Conservation (phyloP, 1,139 yeast species). For the Yamadazyma mexicana region DNA sequence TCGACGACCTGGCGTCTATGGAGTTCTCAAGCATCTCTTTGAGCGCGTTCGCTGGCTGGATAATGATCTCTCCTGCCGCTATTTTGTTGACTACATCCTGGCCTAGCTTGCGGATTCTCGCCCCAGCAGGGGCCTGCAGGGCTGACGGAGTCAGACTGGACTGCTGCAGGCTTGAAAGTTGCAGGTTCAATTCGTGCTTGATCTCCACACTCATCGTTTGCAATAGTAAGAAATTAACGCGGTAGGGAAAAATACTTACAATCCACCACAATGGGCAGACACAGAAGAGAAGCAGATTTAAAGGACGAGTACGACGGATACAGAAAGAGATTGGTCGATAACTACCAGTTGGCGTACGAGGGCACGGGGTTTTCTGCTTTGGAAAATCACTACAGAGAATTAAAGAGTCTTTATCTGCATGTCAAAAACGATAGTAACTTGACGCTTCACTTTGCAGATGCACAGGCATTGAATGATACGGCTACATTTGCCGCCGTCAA, state of each 20-base stretch:
- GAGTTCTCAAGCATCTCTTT: slow-evolving; percentile 59
- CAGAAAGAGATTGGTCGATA: slow-evolving; percentile 18
- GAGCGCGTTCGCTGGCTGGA: slow-evolving; percentile 82
- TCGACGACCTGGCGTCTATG: slow-evolving; percentile 50
- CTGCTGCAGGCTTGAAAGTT: too few relatives aligned
- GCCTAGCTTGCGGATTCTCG: slow-evolving; percentile 52
- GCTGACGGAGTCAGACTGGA: too few relatives aligned
- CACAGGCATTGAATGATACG: slow-evolving; percentile 42
- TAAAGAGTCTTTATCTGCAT: slow-evolving; percentile 23
- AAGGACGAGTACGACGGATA: slow-evolving; percentile 20
- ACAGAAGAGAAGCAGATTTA: slow-evolving; percentile 1
- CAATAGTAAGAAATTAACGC: too few relatives aligned
- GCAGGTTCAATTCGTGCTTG: too few relatives aligned
- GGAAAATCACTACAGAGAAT: slow-evolving; percentile 22
- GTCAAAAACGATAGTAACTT: slow-evolving; percentile 28
- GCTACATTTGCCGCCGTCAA: slow-evolving; percentile 48
- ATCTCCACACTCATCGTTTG: too few relatives aligned
- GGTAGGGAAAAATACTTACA: too few relatives aligned
- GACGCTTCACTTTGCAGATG: slow-evolving; percentile 26
- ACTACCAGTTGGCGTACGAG: slow-evolving; percentile 26
- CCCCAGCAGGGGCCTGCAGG: too few relatives aligned
- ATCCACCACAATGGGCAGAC: slow-evolving; percentile 4
- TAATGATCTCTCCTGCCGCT: slow-evolving; percentile 96
- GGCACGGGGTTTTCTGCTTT: slow-evolving; percentile 29
- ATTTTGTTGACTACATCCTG: slow-evolving; percentile 77